Evolutionary conservation across 2,329 filamentous ascomycete species (phyloP), one percentile per base, ranked within the genome.

Genomic region (Cladophialophora carrionii): DNA sequence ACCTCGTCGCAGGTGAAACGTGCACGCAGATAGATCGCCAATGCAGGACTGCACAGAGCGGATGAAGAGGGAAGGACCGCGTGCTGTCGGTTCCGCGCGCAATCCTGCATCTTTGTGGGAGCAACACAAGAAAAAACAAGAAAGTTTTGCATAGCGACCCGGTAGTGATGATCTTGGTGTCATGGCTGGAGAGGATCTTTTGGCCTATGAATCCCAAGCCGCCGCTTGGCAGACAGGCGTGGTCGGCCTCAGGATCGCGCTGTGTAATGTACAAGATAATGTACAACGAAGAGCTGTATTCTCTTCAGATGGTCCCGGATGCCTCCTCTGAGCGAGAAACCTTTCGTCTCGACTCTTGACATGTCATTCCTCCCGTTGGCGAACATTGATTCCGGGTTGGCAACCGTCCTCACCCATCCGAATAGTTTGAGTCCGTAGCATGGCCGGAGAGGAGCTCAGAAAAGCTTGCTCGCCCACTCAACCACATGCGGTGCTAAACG

Each of bases 401-500:
- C 43, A 51, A 41, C 43, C 34, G 57, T 65, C 43, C 22, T 22
- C 14, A 26, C 12, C 32, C 10, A 20, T 76, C 77, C 82, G 56
- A 82, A 76, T 63, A 82, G 74, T n/a, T 4, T 43, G n/a, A 17
- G n/a, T 43, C 2, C 37, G 17, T 43, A 43, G 17, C 17, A 52
- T 26, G 22, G 6, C 14, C 9, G 12, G 3, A 54, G 29, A 32
- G 12, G 17, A 22, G 12, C 52, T 77, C 77, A 82, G 57, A 82
- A 76, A 64, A 82, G 75, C 71, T 79, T 81, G 70, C 76, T 76
- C 61, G 80, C 77, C 71, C 81, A 82, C 65, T 83, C 79, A 62
- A 83, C 74, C 58, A 80, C 79, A 72, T 83, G 82, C 57, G 81
- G 81, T 52, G 80, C 81, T 83, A 61, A 20, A 29, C 14, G 14